Conservation (phyloP, 495 filamentous ascomycete genomes). For the Podospora comata region DNA sequence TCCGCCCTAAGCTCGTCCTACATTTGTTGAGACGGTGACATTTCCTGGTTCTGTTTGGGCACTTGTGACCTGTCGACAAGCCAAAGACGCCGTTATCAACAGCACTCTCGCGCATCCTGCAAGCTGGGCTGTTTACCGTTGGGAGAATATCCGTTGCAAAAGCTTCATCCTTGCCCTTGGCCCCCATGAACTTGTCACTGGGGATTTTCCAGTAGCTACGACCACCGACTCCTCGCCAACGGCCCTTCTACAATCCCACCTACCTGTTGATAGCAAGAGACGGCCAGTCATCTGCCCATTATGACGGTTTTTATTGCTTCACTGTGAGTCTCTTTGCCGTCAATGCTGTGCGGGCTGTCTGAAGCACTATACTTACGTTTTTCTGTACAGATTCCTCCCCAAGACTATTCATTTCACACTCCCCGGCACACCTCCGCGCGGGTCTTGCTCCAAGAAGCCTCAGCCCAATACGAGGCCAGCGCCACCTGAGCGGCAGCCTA, state of each 20-base stretch:
- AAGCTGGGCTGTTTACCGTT: conserved; percentile 1
- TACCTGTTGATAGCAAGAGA: neutral
- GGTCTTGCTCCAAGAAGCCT: conserved; percentile 34
- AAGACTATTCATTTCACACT: conserved; percentile 79
- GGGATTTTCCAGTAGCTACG: neutral
- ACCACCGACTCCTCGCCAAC: neutral
- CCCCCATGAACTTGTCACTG: conserved; percentile 9
- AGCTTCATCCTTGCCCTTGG: neutral
- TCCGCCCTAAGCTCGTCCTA: neutral
- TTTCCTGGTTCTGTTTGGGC: neutral
- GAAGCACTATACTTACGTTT: conserved; percentile 8
- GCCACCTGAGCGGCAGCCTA: conserved; percentile 39
- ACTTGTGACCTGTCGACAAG: neutral
- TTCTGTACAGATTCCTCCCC: conserved; percentile 70
- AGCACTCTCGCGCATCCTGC: neutral
- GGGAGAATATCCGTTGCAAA: neutral
- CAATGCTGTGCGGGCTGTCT: neutral
- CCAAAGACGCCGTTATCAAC: neutral
- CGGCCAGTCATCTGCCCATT: conserved; percentile 30
- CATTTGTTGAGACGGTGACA: neutral
- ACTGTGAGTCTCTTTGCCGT: conserved; percentile 57
- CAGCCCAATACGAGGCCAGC: conserved; percentile 28
- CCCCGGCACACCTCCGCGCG: conserved; percentile 38
- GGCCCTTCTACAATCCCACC: neutral
- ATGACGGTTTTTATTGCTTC: conserved; percentile 84